A percentile compares a stretch with the other conserved stretches of the same genome.
Conservation (phyloP, 768 basidiomycete species). For the Tylopilus subfusipes region DNA sequence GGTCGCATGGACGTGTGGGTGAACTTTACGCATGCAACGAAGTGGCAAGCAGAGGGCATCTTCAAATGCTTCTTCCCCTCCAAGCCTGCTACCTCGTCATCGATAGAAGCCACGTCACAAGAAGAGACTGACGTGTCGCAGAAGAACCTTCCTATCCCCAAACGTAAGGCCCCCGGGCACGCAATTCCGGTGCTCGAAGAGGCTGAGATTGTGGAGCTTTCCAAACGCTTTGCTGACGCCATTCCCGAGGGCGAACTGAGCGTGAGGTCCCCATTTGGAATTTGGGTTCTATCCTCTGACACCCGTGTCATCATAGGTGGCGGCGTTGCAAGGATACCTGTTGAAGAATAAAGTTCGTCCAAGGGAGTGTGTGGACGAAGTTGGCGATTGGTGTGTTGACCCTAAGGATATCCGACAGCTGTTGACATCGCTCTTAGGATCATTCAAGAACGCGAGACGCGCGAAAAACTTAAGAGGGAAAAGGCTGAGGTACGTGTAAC, state of each 20-base stretch:
- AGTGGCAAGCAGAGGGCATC: slow-evolving; percentile 90
- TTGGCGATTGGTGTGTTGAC: slow-evolving; percentile 57
- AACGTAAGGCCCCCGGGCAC: slow-evolving; percentile 57
- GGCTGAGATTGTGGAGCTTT: slow-evolving; percentile 70
- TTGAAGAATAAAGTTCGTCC: slow-evolving; percentile 91
- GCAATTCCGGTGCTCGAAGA: slow-evolving; percentile 69
- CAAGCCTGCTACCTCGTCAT: slow-evolving; percentile 29
- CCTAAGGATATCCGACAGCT: slow-evolving; percentile 4
- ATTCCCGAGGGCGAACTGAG: slow-evolving; percentile 88
- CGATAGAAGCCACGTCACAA: slow-evolving; percentile 11
- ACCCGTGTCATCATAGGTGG: slow-evolving; percentile 49
- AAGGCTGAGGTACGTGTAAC: slow-evolving; percentile 48
- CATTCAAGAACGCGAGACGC: slow-evolving; percentile 74
- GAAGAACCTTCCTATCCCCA: slow-evolving; percentile 63
- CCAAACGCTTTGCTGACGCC: slow-evolving; percentile 76
- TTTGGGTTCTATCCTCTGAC: neutral
- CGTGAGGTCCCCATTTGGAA: slow-evolving; percentile 43
- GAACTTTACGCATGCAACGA: slow-evolving; percentile 86
- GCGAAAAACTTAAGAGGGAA: slow-evolving; percentile 83
- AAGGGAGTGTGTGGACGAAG: slow-evolving; percentile 78
- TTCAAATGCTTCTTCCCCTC: slow-evolving; percentile 94
- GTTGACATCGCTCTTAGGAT: slow-evolving; percentile 38
- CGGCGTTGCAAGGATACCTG: slow-evolving; percentile 80
- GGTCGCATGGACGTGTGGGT: slow-evolving; percentile 94
- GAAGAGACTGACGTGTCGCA: slow-evolving; percentile 49